Base-by-base conservation (phyloP, 768 basidiomycete species). In the Megacollybia marginata region DNA sequence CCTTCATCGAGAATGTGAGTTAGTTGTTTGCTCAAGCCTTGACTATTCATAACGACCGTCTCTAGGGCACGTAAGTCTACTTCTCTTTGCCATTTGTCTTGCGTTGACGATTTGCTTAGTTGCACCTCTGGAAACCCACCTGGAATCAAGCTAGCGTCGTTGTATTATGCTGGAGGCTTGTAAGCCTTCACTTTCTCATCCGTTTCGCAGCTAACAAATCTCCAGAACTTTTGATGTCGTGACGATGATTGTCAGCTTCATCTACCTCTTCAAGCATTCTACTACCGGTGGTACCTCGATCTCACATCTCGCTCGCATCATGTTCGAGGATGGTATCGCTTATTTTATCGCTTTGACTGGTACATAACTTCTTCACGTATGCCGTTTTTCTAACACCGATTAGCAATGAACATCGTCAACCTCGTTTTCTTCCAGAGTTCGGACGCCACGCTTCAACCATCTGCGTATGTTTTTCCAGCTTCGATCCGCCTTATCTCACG, bases 371-470 rank as follows among this genome's bases (percentile, higher is more conserved):
- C 4, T 28, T 6, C 6, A 28, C 23, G 23, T 6, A 28, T 28
- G 23, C 23, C 23, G 4, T 28, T 28, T 28, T 28, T 28, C 23
- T 28, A 28, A 28, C 23, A 28, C 6, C 6, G 23, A 6, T 15
- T 18, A 40, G 53, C 46, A 1, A 54, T 54, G 53, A 54, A 54
- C 46, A 13, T 54, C 34, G 33, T 51, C 11, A 54, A 54, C 42
- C 42, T 54, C 2, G 48, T 54, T 8, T 54, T 54, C 32, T 54
- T 43, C 49, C 31, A 46, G 6, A 50, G 35, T 34, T 9, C 28
- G 15, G 36, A 44, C 40, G 31, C 46, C 13, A 33, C 49, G 10
- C 8, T 54, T 9, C 53, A 54, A 43, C 32, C 53, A 1, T 12
- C 34, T 31, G 48, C 53, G 45, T 53, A 40, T 15, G 38, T 8